Evolutionary conservation across 2,329 filamentous ascomycete genomes (phyloP), one percentile per base, ranked within the genome.

Genomic region (Beauveria australis): DNA sequence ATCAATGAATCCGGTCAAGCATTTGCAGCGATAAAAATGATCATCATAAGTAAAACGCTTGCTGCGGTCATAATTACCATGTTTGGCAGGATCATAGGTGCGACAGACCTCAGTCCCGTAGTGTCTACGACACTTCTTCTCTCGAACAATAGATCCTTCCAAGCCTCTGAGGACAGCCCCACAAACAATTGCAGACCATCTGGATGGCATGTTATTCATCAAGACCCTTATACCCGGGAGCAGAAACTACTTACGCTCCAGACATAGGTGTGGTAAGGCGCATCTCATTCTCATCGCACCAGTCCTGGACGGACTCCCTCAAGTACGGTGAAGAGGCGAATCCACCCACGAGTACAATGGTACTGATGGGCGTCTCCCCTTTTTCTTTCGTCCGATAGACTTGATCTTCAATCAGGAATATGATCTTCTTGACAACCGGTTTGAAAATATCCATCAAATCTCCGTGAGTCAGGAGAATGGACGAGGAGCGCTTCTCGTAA

Each of bases 101-200:
- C 9, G 12, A 22, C 3, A 1, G 0, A 44, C 5, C 1, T 16
- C 2, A 9, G 3, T 8, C 2, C 57, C 57, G 10, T 62, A 64
- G 12, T 62, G 63, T 43, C 59, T 48, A 14, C 61, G 62, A 14
- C 61, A 63, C 10, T 58, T 64, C 28, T 59, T 64, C 33, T 64
- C 61, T 0, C 37, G 43, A 37, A 62, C 57, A 19, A 62, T 62
- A 4, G 24, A 60, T 2, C 62, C 62, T 48, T 63, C 62, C 4
- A 63, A 46, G 0, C 62, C 62, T 26, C 62, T 37, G 0, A 63
- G 19, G 1, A 63, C 62, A 22, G 60, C 62, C 6, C 62, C 62
- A 3, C 49, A 53, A 3, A 59, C 60, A 30, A 63, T 51, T 7
- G 62, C 62, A 18, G 60, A 62, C 62, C 62, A 63, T 3, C 62